Percentiles rank a stretch among this genome's conserved stretches.
phyloP scores from a whole-genome alignment of 805 yeast genomes.

The Zygosaccharomyces bisporus region DNA sequence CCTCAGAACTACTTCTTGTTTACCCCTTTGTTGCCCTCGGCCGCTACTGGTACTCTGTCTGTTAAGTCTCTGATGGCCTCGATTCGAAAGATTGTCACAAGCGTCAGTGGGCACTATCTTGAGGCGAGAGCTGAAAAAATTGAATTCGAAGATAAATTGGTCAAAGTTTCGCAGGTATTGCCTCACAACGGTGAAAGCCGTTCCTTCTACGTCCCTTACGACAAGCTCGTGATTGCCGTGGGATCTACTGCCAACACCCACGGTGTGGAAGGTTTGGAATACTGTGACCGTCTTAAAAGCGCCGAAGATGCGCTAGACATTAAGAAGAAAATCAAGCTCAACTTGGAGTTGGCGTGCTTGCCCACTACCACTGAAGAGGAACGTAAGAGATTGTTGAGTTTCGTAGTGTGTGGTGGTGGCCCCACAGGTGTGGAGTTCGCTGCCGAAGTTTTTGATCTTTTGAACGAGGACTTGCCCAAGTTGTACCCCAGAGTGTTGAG shows the following conservation, averaged over 20 bases:
- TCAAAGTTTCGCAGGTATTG: slow-evolving; percentile 50
- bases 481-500: slow-evolving; percentile 57
- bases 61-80: slow-evolving; percentile 62
- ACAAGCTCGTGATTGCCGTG: slow-evolving; percentile 62
- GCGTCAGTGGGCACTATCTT: slow-evolving; percentile 55
- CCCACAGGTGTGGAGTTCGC: slow-evolving; percentile 76
- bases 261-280: slow-evolving; percentile 65
- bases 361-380: slow-evolving; percentile 64
- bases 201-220: slow-evolving; percentile 64
- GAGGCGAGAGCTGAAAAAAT: slow-evolving; percentile 60
- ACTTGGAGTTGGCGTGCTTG: slow-evolving; percentile 58
- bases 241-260: slow-evolving; percentile 68
- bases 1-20: slow-evolving; percentile 67
- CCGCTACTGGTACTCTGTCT: slow-evolving; percentile 68
- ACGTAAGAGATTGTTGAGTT: slow-evolving; percentile 55
- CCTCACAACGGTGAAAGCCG: slow-evolving; percentile 40
- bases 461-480: slow-evolving; percentile 59
- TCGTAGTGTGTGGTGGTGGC: slow-evolving; percentile 72
- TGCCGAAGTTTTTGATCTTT: slow-evolving; percentile 62
- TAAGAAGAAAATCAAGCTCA: slow-evolving; percentile 50
- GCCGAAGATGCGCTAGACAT: slow-evolving; percentile 61
- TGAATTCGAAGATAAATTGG: slow-evolving; percentile 51
- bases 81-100: slow-evolving; percentile 51
- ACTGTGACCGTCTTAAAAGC: slow-evolving; percentile 59
- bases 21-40: slow-evolving; percentile 66